Base-by-base conservation (phyloP, 805 yeast species). In the Starmerella gropengiesseri region DNA sequence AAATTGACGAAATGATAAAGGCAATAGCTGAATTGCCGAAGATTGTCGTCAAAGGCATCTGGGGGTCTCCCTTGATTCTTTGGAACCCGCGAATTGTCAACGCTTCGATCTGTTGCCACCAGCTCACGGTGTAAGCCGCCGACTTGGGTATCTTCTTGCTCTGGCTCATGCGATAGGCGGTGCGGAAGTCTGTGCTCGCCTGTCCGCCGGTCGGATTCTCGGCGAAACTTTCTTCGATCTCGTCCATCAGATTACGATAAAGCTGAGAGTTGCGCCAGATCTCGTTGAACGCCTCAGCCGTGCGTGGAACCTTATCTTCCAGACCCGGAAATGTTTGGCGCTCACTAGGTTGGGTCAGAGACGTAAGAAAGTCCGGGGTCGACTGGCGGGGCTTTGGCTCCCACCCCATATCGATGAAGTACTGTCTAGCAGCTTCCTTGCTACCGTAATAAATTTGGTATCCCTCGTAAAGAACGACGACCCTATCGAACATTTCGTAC, bases 301-400 rank as follows among this genome's bases (percentile, higher is more conserved):
- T 73, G 19, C 62, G 61, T 5, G 91, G 91, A 17, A 78, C 77
- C 43, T 56, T 57, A 31, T 62, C 52, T 45, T 71, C 77, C 52
- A 47, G 65, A 1, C 81, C 83, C 21, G 61, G 55, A 41, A 61
- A 60, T 2, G 72, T 56, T 45, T 52, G 60, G 56, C 86, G 68
- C 40, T 78, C 85, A 5, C 63, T 62, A 7, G 84, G 82, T 56
- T 77, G 80, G 8, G 86, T 77, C 11, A 78, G 67, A 1, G 83
- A 74, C 2, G 84, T 78, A 53, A 78, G 61, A 56, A 77, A 79
- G 55, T 79, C 85, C 13, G 84, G 80, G 13, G 83, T 74, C 3
- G 81, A 70, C 62, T 77, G 82, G 53, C 85, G 68, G 7, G 71
- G 64, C 18, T 80, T 81, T 48, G 78, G 75, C 29, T 64, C 59